A percentile compares a stretch with the other conserved stretches of the same genome.
phyloP scores from a whole-genome alignment of 192 early-diverging fungal genomes.

The Linnemannia zychae region DNA sequence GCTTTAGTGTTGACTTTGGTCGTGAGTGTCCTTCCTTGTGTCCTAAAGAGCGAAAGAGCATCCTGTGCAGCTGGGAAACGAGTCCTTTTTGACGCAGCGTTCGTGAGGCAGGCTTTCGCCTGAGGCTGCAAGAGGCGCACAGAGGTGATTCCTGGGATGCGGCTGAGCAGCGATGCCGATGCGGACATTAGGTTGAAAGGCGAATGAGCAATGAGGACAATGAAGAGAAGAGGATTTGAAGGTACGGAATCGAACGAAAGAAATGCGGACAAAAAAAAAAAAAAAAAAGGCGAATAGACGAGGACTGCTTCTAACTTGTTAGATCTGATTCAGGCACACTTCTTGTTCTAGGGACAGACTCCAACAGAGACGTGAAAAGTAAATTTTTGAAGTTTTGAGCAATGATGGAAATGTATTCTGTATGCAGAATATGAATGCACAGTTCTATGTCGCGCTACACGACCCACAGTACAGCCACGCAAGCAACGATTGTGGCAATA shows the following conservation, averaged over 20 bases:
- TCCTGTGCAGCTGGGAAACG: not conserved
- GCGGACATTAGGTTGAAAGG: slow-evolving; percentile 9
- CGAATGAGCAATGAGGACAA: not conserved
- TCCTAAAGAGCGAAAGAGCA: not conserved
- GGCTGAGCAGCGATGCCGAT: slow-evolving; percentile 6
- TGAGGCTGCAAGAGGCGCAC: not conserved
- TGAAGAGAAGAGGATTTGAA: not conserved
- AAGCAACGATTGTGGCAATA: not conserved
- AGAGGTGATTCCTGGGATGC: slow-evolving; percentile 5
- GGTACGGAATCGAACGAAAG: not conserved
- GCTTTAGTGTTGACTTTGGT: not conserved
- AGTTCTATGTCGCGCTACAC: not conserved
- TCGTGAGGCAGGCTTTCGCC: not conserved
- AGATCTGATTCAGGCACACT: not conserved
- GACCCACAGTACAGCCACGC: not conserved
- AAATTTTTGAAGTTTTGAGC: too few relatives aligned
- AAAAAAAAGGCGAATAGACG: not conserved
- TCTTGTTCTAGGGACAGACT: too few relatives aligned
- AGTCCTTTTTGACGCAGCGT: not conserved
- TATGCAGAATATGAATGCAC: too few relatives aligned
- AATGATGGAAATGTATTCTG: too few relatives aligned
- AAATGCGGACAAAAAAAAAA: not conserved
- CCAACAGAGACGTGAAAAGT: too few relatives aligned
- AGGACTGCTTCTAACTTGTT: not conserved
- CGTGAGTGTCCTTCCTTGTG: not conserved